Base-by-base conservation (phyloP, 176 grass and related monocot genomes). In the Thinopyrum elongatum region DNA sequence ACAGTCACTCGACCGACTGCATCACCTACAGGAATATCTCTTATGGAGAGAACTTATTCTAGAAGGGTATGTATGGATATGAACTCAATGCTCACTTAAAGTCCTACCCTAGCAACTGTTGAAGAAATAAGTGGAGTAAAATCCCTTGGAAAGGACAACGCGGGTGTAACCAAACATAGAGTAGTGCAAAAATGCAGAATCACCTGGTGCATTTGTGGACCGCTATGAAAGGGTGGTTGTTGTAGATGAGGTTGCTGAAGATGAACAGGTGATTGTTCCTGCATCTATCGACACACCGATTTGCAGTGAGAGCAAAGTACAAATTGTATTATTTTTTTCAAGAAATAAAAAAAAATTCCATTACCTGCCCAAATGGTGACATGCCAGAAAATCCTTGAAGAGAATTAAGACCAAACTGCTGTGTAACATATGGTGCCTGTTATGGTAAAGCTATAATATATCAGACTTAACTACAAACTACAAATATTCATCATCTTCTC, bases 341-440 rank as follows among this genome's bases (percentile, higher is more conserved):
- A 79, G 29, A 74, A 70, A 62, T 65, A 8, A 30, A 29, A 27
- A 34, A 29, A 57, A 1, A 46, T 33, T 81, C 70, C 58, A 63
- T 81, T 93, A 97, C 92, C 95, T 97, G 95, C 85, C 35, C 92
- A 91, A 97, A 95, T 49, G 93, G 91, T 8, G 92, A 61, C 63
- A 97, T 93, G 78, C 86, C 91, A 38, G 91, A 82, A 58, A 93
- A 95, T 84, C 92, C 95, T 77, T 97, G 95, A 31, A 97, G 71
- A 70, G 92, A 80, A 64, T 87, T 76, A 84, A 97, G 93, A 15
- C 87, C 84, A n/a, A 91, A 95, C 80, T 97, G 95, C 82, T 95
- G 93, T 59, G 86, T 23, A 66, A 89, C 87, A 80, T 94, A 95
- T 3, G 91, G 90, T 42, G 89, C 87, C 95, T 97, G 83, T 74